Evolutionary conservation across 73 alveolate species (phyloP).

Genomic region (Symbiodinium natans): DNA sequence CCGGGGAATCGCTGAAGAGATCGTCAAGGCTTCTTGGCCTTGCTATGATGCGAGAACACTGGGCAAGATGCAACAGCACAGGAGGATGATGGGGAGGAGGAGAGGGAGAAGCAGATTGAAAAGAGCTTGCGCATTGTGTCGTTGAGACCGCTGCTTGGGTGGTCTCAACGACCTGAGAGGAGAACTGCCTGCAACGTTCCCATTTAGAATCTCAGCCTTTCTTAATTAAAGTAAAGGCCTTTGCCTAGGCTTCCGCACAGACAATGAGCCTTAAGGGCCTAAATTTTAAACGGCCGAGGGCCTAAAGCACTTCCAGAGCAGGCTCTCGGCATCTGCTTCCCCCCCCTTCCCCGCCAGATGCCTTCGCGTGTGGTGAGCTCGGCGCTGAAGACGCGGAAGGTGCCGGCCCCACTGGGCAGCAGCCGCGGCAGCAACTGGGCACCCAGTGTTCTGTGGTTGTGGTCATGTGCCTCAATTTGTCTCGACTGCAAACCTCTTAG

Average conservation of each 20-base stretch:
- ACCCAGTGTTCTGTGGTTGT: too few relatives aligned
- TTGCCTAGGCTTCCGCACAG: too few relatives aligned
- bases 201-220: too few relatives aligned
- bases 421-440: slow-evolving; percentile 43
- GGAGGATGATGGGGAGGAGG: too few relatives aligned
- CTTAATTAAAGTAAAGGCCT: too few relatives aligned
- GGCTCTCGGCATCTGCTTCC: not conserved
- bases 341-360: too few relatives aligned
- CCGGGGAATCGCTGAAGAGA: slow-evolving; percentile 29
- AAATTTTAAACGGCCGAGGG: not conserved
- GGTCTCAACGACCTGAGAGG: slow-evolving; percentile 17
- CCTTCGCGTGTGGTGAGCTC: slow-evolving; percentile 44
- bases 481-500: too few relatives aligned
- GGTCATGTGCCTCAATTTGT: too few relatives aligned
- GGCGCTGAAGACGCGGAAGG: slow-evolving; percentile 45
- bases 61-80: too few relatives aligned
- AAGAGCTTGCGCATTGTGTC: not conserved
- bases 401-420: slow-evolving; percentile 38
- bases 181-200: slow-evolving; percentile 11
- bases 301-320: not conserved
- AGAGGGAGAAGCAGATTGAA: too few relatives aligned
- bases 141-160: slow-evolving; percentile 16
- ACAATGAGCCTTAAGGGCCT: too few relatives aligned
- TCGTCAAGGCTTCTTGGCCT: slow-evolving; percentile 52
- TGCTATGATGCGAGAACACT: not conserved